Percentiles rank a stretch among this genome's conserved stretches.
Conservation (phyloP, 805 yeast genomes). For the Metschnikowia sp. region DNA sequence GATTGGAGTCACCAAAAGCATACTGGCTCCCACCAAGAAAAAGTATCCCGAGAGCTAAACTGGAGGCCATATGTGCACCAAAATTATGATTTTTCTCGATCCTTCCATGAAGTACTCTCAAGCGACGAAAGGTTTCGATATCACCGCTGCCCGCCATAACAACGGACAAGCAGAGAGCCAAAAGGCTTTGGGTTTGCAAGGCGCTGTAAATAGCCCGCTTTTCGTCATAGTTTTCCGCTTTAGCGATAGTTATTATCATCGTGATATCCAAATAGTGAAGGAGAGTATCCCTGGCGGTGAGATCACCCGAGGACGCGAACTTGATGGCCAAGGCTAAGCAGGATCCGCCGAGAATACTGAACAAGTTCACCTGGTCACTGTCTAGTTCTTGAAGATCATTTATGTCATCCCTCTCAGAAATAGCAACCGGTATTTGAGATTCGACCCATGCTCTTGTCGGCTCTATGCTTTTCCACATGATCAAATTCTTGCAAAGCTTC, state of each 20-base stretch:
- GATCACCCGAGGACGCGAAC: constrained; percentile 67
- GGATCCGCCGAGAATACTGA: constrained; percentile 69
- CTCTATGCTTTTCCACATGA: constrained; percentile 69
- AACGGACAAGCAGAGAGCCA: constrained; percentile 63
- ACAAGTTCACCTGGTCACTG: constrained; percentile 59
- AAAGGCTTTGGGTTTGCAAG: constrained; percentile 51
- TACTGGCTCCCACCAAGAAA: constrained; percentile 93
- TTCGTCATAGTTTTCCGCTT: constrained; percentile 54
- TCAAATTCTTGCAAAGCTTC: constrained; percentile 58
- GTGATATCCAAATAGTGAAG: constrained; percentile 52
- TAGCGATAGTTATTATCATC: constrained; percentile 39
- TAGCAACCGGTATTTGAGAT: constrained; percentile 49
- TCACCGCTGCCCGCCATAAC: constrained; percentile 94
- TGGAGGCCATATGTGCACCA: constrained; percentile 74
- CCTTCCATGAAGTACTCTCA: constrained; percentile 65
- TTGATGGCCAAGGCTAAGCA: constrained; percentile 72
- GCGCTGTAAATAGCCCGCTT: constrained; percentile 53
- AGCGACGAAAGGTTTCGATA: constrained; percentile 66
- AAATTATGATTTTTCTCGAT: constrained; percentile 46
- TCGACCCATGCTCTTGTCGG: constrained; percentile 53
- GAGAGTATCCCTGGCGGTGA: constrained; percentile 51
- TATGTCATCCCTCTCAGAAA: constrained; percentile 30
- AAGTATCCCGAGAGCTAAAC: constrained; percentile 80
- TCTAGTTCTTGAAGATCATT: constrained; percentile 32
- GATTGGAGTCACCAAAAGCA: constrained; percentile 61